Base-by-base conservation (phyloP, 768 basidiomycete species). In the Neoboletus brunneissimus region DNA sequence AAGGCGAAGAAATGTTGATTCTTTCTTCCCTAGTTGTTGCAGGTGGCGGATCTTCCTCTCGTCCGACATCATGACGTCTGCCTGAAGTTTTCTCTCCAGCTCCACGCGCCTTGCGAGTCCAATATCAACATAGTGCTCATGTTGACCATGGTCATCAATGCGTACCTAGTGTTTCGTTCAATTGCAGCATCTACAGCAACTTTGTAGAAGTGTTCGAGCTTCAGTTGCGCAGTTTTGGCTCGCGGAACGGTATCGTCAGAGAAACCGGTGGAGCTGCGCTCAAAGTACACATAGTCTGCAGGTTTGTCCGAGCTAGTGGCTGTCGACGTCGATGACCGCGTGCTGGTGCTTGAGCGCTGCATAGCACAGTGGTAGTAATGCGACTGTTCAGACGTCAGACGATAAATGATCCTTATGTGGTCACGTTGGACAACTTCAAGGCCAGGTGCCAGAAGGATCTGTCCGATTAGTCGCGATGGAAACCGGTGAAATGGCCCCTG, bases 141-240 rank as follows among this genome's bases (percentile, higher is more conserved):
- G 41, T 34, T 23, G 50, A 25, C 16, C 11, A n/a, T 6, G n/a
- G 34, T 16, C 22, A 44, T 22, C 15, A 16, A 40, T 40, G 51
- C 69, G 58, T 73, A 94, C 94, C 96, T 84, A 51, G 86, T 83
- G 70, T 98, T 98, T 51, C 97, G 79, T 67, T 95, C 94, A 45
- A 99, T 91, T 13, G 96, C 96, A 44, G 89, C 83, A 70, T 98
- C 94, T 41, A 99, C 97, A 1, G 92, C 92, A 40, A 97, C 87
- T 73, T 98, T 97, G 76, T 98, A 99, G 70, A 87, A 97, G 69
- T 95, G 88, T 75, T 98, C 97, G 51, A 98, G 81, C 74, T 96
- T 97, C 75, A 98, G 78, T 72, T 97, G 94, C 3, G 95, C 95
- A 40, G 83, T 84, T 72, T 94, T 95, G 15, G 92, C 91, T 61